A percentile compares a stretch with the other conserved stretches of the same genome.
Conservation (phyloP, 2,329 filamentous ascomycete species). For the Fusarium devonianum region DNA sequence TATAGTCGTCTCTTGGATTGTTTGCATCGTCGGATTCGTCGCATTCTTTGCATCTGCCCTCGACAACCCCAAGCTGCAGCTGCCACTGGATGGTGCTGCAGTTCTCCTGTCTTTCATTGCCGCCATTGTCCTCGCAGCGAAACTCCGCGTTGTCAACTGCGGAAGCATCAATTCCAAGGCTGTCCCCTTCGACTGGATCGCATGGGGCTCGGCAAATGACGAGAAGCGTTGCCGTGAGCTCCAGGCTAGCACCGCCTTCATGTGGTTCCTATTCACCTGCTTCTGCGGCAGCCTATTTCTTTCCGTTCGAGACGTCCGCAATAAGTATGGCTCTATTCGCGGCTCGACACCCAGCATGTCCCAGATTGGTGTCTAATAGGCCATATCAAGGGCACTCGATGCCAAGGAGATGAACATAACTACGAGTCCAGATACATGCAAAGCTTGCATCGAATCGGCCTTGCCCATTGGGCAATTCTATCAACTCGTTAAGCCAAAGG, state of each 20-base stretch:
- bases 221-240: conserved; percentile 75
- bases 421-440: neutral
- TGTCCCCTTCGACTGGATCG: conserved; percentile 61
- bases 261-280: conserved; percentile 77
- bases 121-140: conserved; percentile 74
- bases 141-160: conserved; percentile 74
- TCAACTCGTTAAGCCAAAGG: neutral
- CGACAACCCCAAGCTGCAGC: conserved; percentile 58
- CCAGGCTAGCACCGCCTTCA: conserved; percentile 76
- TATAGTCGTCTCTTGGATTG: conserved; percentile 69
- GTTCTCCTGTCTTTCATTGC: conserved; percentile 74
- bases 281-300: conserved; percentile 66
- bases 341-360: conserved; percentile 60
- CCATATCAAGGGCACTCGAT: neutral
- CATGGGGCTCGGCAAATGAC: conserved; percentile 65
- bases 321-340: conserved; percentile 52
- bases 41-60: conserved; percentile 62
- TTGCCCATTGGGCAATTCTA: neutral
- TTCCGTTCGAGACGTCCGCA: conserved; percentile 60
- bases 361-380: conserved; percentile 59
- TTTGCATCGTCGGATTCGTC: conserved; percentile 67
- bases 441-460: neutral
- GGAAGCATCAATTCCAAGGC: conserved; percentile 52
- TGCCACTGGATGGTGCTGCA: conserved; percentile 65
- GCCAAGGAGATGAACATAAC: neutral